phyloP scores from a whole-genome alignment of 768 basidiomycete genomes.

The Mycena sanguinolenta region DNA sequence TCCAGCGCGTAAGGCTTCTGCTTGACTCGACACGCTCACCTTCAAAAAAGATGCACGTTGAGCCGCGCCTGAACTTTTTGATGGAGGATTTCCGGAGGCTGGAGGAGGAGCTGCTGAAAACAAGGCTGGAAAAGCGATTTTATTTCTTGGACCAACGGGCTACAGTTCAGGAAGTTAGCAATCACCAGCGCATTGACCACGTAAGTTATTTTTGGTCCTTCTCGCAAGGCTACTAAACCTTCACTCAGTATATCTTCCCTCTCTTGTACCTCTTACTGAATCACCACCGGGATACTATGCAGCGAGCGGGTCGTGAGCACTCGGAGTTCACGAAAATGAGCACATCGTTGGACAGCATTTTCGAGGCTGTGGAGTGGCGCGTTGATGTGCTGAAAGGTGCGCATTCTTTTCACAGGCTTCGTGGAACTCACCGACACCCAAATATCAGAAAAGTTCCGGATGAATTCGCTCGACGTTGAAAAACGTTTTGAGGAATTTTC shows the following conservation, averaged over 20 bases:
- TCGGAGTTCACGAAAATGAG: background rate
- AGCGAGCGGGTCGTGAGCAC: conserved; percentile 1
- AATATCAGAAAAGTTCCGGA: background rate
- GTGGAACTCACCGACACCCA: background rate
- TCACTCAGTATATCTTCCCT: conserved; percentile 1
- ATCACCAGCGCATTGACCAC: background rate
- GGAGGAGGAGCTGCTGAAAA: background rate
- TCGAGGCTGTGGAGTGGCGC: too few relatives aligned
- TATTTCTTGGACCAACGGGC: background rate
- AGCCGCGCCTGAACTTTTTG: background rate
- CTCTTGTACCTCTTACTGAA: conserved; percentile 2
- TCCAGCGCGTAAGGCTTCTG: background rate
- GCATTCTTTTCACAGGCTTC: background rate
- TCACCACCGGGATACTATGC: background rate
- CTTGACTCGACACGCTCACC: background rate
- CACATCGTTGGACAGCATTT: background rate
- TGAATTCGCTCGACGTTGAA: background rate
- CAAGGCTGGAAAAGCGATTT: background rate
- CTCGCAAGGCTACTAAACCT: background rate
- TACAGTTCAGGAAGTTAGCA: background rate
- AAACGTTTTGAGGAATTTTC: background rate
- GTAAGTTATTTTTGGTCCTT: background rate
- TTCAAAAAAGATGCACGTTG: background rate
- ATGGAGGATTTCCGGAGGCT: background rate
- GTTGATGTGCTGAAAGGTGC: background rate